Evolutionary conservation across 495 filamentous ascomycete genomes (phyloP).

Genomic region (Lophium mytilinum): DNA sequence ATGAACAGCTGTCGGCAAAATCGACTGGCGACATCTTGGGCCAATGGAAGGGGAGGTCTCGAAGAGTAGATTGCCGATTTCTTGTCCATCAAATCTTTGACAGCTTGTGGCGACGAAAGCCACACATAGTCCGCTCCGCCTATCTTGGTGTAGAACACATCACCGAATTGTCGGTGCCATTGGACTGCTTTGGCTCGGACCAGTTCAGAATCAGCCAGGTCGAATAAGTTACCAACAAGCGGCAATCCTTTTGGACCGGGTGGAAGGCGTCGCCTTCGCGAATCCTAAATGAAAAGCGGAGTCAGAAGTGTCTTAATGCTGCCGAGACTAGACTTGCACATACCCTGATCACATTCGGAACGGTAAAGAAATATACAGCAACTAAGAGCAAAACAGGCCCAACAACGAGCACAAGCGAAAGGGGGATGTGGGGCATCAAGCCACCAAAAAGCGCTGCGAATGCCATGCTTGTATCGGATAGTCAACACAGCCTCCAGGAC

Average conservation of each 20-base stretch:
- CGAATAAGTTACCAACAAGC: conserved; percentile 21
- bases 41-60: conserved; percentile 23
- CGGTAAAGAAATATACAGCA: conserved; percentile 14
- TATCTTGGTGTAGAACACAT: conserved; percentile 25
- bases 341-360: conserved; percentile 21
- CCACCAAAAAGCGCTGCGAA: too few relatives aligned
- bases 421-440: too few relatives aligned
- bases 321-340: not conserved
- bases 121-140: conserved; percentile 23
- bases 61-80: conserved; percentile 24
- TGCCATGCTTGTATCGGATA: too few relatives aligned
- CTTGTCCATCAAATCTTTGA: conserved; percentile 26
- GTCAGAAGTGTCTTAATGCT: not conserved
- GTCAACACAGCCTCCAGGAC: too few relatives aligned
- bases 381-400: conserved; percentile 6
- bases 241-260: conserved; percentile 20
- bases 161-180: conserved; percentile 20
- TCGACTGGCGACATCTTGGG: conserved; percentile 18
- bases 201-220: conserved; percentile 17
- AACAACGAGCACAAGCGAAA: too few relatives aligned
- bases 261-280: conserved; percentile 18
- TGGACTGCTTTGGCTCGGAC: conserved; percentile 15
- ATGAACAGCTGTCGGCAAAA: conserved; percentile 24
- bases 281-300: conserved; percentile 4
- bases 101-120: conserved; percentile 18